These are phyloP conservation scores for Globisporangium recalcitrans DNA, from an alignment of 352 stramenopile genomes.

Conservation along the genomic window DNA sequence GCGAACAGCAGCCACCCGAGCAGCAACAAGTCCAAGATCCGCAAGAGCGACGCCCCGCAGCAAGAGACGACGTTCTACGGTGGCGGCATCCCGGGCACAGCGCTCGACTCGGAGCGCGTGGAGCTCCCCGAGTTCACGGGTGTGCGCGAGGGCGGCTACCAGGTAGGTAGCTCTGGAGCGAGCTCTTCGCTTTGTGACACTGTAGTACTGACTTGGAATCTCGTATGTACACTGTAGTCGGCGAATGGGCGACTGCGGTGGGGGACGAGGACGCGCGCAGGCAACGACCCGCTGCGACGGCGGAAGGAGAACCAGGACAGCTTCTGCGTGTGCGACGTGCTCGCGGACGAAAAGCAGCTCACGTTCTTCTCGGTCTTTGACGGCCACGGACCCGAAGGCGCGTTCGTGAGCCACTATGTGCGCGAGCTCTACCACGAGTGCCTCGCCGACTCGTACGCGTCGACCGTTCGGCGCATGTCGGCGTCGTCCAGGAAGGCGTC, in stretches of 20 bases:
- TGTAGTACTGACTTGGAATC: background rate
- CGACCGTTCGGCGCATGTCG: background rate
- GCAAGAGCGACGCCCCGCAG: constrained; percentile 9
- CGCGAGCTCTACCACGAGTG: constrained; percentile 60
- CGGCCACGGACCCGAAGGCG: constrained; percentile 69
- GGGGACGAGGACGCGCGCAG: constrained; percentile 50
- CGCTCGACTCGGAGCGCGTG: constrained; percentile 48
- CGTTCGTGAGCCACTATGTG: constrained; percentile 69
- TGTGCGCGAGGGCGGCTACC: constrained; percentile 39
- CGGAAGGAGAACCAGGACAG: constrained; percentile 83
- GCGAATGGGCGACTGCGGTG: constrained; percentile 39
- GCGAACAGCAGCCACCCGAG: constrained; percentile 10
- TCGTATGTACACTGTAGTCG: constrained; percentile 25
- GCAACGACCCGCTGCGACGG: constrained; percentile 69
- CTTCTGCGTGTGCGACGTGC: constrained; percentile 51
- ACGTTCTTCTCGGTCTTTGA: constrained; percentile 79
- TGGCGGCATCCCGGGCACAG: constrained; percentile 62
- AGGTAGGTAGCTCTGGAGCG: constrained; percentile 13
- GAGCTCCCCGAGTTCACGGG: constrained; percentile 66
- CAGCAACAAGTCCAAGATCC: background rate
- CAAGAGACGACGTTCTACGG: constrained; percentile 36
- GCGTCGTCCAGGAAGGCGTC: constrained; percentile 7
- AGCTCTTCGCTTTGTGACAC: background rate
- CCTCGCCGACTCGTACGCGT: constrained; percentile 35
- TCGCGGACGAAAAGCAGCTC: constrained; percentile 35